Percentiles rank a stretch among this genome's conserved stretches.
Evolutionary conservation across 176 grass and related monocot genomes (phyloP).

Genomic region (Avena insularis): DNA sequence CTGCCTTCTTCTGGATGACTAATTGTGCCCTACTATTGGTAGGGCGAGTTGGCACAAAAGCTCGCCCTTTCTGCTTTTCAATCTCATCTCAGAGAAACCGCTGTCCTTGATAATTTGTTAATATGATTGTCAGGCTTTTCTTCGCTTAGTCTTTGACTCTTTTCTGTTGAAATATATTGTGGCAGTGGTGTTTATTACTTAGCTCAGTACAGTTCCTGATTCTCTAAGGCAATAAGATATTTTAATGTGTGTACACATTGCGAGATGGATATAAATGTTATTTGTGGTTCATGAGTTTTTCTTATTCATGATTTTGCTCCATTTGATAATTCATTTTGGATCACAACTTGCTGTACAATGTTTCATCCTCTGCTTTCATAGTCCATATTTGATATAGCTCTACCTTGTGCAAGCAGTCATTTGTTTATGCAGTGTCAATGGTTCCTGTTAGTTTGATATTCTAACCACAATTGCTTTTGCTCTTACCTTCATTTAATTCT

Average conservation of each 20-base stretch:
- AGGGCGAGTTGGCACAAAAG: background rate
- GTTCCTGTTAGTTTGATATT: conserved; percentile 48
- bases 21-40: background rate
- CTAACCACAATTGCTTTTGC: conserved; percentile 45
- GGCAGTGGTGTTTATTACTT: background rate
- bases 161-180: conserved; percentile 10
- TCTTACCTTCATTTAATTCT: conserved; percentile 54
- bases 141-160: conserved; percentile 4
- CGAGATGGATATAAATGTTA: background rate
- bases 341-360: background rate
- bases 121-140: background rate
- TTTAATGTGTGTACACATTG: conserved; percentile 12
- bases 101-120: conserved; percentile 2
- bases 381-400: conserved; percentile 20
- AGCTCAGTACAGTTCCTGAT: background rate
- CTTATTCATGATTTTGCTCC: conserved; percentile 1
- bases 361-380: background rate
- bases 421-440: conserved; percentile 35
- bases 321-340: conserved; percentile 31
- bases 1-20: background rate
- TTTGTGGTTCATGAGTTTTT: conserved; percentile 1
- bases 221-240: background rate
- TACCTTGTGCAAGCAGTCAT: conserved; percentile 20
- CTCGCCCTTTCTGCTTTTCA: background rate
- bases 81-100: background rate